Base-by-base conservation (phyloP, 208 protist species). In the Novymonas esmeraldas region DNA sequence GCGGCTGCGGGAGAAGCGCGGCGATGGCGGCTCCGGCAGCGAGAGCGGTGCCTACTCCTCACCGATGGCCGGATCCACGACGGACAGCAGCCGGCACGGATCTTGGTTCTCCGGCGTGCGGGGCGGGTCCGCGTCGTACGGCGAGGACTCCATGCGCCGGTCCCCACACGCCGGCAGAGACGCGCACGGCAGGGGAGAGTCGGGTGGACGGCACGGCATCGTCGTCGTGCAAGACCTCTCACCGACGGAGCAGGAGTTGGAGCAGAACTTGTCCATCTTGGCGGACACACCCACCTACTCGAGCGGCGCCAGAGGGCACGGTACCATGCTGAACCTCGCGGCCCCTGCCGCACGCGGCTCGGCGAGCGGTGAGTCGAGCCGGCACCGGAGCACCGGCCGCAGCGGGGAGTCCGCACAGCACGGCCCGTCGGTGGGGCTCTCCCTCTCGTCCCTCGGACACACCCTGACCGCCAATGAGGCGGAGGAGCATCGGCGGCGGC, bases 1-100 rank as follows among this genome's bases (percentile, higher is more conserved):
- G 18, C 63, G 61, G 4, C 70, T 87, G 49, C 72, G 68, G n/a
- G 70, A 66, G n/a, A 66, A 66, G 55, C 46, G 66, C 13, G 42
- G 42, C 65, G 81, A 3, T 6, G 36, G 26, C 26, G 22, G 20
- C 44, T 54, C 28, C 29, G 29, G 6, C 24, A 28, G 31, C 45
- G 26, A 33, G 26, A 24, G 26, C 20, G 41, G 6, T 20, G 13
- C 3, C 6, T 13, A 59, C 34, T 6, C 22, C 13, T 26, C n/a
- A 29, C 11, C 20, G 5, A 26, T 3, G 9, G 31, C 5, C 20
- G 34, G 18, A 29, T 29, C 31, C 54, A 31, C 20, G 54, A 59
- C 22, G 36, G 34, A 2, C 54, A 1, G n/a, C 11, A 22, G n/a
- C n/a, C n/a, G n/a, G n/a, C n/a, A 29, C n/a, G 20, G 10, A 3